phyloP scores from a whole-genome alignment of 306 rosid genomes.

The Begonia peltatifolia region DNA sequence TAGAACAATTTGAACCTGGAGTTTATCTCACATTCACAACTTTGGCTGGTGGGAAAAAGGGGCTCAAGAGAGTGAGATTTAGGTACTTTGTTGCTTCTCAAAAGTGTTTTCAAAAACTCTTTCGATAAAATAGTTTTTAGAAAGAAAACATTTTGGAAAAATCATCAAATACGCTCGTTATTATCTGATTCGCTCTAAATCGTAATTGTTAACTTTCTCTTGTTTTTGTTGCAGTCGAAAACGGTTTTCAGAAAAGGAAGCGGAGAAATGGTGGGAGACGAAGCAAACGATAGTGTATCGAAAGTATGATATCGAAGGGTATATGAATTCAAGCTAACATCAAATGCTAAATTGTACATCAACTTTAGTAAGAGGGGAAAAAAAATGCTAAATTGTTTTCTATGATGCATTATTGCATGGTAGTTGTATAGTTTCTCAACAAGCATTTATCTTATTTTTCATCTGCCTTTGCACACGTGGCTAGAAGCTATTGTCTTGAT shows the following conservation, averaged over 20 bases:
- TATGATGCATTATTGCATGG: too few species aligned
- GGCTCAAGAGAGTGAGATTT: constrained; percentile 66
- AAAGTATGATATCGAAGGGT: constrained; percentile 56
- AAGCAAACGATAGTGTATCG: constrained; percentile 46
- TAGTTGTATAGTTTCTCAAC: too few species aligned
- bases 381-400: too few species aligned
- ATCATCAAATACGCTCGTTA: background rate
- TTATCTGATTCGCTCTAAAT: background rate
- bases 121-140: background rate
- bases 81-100: constrained; percentile 29
- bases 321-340: constrained; percentile 24
- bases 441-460: too few species aligned
- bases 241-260: constrained; percentile 51
- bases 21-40: constrained; percentile 53
- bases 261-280: constrained; percentile 80
- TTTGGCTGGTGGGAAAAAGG: constrained; percentile 51
- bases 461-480: too few species aligned
- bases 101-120: background rate
- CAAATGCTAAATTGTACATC: background rate
- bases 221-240: constrained; percentile 42
- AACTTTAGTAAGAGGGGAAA: too few species aligned
- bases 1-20: constrained; percentile 59
- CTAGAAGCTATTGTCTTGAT: too few species aligned
- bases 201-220: constrained; percentile 2
- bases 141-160: background rate